Evolutionary conservation across 306 rosid genomes (phyloP).

Genomic region (Vigna angularis): DNA sequence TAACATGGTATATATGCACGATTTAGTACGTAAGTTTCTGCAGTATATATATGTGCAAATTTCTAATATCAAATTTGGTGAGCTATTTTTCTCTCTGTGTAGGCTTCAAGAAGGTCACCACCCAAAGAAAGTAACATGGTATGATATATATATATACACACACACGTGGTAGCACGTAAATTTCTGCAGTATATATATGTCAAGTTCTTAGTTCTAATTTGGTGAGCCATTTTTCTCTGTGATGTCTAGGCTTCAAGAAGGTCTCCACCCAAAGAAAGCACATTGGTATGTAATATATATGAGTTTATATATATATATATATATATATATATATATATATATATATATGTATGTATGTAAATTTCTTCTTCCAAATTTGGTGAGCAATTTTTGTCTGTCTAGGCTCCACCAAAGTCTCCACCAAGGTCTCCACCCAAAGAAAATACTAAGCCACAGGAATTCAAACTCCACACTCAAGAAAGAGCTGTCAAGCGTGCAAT

Average conservation of each 20-base stretch:
- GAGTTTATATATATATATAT: slow-evolving; percentile 1
- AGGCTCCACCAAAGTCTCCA: neutral
- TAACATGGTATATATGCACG: neutral
- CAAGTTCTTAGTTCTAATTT: neutral
- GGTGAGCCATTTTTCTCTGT: slow-evolving; percentile 25
- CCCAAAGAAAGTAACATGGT: slow-evolving; percentile 50
- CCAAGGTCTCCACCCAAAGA: slow-evolving; percentile 64
- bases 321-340: no score
- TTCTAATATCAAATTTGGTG: slow-evolving; percentile 25
- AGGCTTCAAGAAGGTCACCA: slow-evolving; percentile 61
- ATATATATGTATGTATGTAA: neutral
- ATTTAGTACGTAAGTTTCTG: slow-evolving; percentile 20
- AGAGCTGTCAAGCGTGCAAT: slow-evolving; percentile 90
- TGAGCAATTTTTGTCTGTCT: neutral
- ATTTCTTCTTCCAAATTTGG: slow-evolving; percentile 27
- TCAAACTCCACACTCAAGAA: slow-evolving; percentile 86
- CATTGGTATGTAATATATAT: neutral
- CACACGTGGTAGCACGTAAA: slow-evolving; percentile 11
- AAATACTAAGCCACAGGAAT: slow-evolving; percentile 77
- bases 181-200: slow-evolving; percentile 5
- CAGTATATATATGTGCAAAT: neutral
- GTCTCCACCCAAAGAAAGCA: slow-evolving; percentile 58
- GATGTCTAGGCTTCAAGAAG: slow-evolving; percentile 55
- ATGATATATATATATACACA: no score
- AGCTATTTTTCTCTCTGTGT: slow-evolving; percentile 17